Base-by-base conservation (phyloP, 2,329 filamentous ascomycete species). In the Alternaria conjuncta region DNA sequence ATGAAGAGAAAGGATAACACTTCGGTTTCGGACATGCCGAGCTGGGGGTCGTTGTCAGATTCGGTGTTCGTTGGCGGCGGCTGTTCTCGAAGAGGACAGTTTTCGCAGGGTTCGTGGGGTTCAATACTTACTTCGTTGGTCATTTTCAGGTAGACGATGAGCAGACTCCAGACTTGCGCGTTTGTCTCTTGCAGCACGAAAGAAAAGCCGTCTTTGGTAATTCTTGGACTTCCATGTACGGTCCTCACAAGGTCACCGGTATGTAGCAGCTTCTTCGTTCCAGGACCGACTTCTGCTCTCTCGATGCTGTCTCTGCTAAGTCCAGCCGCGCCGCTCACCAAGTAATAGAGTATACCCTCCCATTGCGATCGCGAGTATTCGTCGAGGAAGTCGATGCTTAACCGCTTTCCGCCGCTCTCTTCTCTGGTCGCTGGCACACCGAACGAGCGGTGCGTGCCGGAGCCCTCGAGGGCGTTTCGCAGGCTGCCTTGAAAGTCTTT, bases 1-100 rank as follows among this genome's bases (percentile, higher is more conserved):
- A 97, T 92, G 80, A 99, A 98, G 71, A 99, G 89, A 79, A 99
- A 99, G 7, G 93, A 94, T 6, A 99, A 88, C 78, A 98, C 94
- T 75, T 99, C 96, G 51, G 97, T 94, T 63, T 92, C 90, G 70
- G 97, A 93, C 85, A 97, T 91, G 30, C 88, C 87, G 15, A 92
- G 84, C 74, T 86, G 47, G n/a, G 6, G n/a, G 4, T 7, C 23
- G 0, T 10, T 41, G 49, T 69, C 26, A 68, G 60, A 30, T 41
- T 41, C 36, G 36, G 5, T 41, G 36, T 41, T 18, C 15, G 36
- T 10, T 41, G 36, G 36, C n/a, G 36, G 2, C 36, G 36, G 36
- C 36, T 41, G 36, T 18, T 2, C 36, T 41, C 36, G 6, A 18
- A 28, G 26, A 45, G 7, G 12, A n/a, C 23, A 26, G 26, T 43